Evolutionary conservation across 2,329 filamentous ascomycete species (phyloP).

Genomic region (Hymenoscyphus linearis): DNA sequence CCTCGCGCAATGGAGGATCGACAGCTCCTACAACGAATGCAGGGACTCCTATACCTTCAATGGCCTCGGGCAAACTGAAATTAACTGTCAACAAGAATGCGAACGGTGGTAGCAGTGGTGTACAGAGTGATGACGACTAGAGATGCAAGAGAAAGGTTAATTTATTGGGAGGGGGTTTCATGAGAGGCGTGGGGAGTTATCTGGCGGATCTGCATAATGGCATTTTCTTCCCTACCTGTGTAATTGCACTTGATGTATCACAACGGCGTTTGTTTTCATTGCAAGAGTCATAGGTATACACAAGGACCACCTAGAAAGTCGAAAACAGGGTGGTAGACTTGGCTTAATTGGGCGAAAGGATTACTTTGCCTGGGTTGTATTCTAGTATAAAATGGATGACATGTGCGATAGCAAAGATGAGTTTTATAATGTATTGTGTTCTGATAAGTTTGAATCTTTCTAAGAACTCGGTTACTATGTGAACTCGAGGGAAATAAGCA

Average conservation of each 20-base stretch:
- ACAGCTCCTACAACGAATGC: slow-evolving; percentile 50
- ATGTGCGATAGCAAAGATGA: background rate
- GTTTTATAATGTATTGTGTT: background rate
- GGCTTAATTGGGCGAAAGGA: background rate
- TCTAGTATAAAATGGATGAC: slow-evolving; percentile 25
- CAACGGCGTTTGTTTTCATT: slow-evolving; percentile 5
- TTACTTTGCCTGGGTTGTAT: slow-evolving; percentile 29
- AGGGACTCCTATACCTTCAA: slow-evolving; percentile 58
- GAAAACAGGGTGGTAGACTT: background rate
- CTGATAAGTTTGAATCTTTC: background rate
- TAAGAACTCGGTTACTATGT: background rate
- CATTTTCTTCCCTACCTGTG: background rate
- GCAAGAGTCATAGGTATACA: background rate
- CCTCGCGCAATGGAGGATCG: slow-evolving; percentile 31
- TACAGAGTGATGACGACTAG: slow-evolving; percentile 46
- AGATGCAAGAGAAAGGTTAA: background rate
- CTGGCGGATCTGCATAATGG: slow-evolving; percentile 3
- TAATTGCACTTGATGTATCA: slow-evolving; percentile 4
- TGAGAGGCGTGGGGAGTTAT: slow-evolving; percentile 3
- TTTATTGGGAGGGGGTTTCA: slow-evolving; percentile 1
- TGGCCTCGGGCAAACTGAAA: slow-evolving; percentile 55
- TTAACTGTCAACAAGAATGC: slow-evolving; percentile 50
- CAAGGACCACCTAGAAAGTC: background rate
- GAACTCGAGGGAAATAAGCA: too few relatives aligned
- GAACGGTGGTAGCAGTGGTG: slow-evolving; percentile 37